Evolutionary conservation across 1,284 basidiomycete genomes (phyloP).

Genomic region (Moesziomyces sp.): DNA sequence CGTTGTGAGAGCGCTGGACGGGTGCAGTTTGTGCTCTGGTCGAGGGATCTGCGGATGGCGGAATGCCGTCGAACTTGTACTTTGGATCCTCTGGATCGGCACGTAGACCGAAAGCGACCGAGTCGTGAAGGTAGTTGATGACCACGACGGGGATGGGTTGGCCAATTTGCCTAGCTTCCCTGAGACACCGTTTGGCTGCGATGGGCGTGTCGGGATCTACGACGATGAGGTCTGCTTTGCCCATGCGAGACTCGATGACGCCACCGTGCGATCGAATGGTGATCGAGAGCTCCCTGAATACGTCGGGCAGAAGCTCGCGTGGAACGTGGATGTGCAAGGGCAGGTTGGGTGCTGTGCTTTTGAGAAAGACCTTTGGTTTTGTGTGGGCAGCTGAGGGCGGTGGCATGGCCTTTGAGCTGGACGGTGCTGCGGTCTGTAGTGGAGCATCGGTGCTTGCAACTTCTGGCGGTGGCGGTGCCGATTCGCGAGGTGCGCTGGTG

Average conservation of each 20-base stretch:
- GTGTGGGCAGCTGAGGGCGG: neutral
- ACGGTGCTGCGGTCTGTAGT: neutral
- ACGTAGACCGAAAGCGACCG: conserved; percentile 8
- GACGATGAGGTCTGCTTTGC: conserved; percentile 33
- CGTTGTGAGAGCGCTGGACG: conserved; percentile 7
- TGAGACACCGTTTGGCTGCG: conserved; percentile 10
- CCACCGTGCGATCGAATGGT: conserved; percentile 32
- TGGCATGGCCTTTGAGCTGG: neutral
- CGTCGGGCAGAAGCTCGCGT: conserved; percentile 7
- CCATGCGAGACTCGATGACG: conserved; percentile 27
- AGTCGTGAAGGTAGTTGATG: conserved; percentile 27
- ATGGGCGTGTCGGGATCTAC: conserved; percentile 13
- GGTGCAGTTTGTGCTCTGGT: conserved; percentile 7
- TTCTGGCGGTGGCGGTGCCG: too few species aligned
- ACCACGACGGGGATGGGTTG: conserved; percentile 43
- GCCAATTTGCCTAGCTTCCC: conserved; percentile 20
- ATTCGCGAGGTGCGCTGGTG: too few species aligned
- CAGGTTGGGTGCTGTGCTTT: conserved; percentile 14
- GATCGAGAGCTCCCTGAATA: conserved; percentile 12
- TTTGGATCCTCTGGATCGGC: conserved; percentile 23
- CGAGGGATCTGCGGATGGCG: neutral
- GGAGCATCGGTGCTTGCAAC: neutral
- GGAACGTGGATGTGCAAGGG: conserved; percentile 28
- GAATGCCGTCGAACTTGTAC: conserved; percentile 27
- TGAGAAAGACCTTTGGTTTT: conserved; percentile 26